phyloP scores from a whole-genome alignment of 495 filamentous ascomycete species.

The Talaromyces borbonicus region DNA sequence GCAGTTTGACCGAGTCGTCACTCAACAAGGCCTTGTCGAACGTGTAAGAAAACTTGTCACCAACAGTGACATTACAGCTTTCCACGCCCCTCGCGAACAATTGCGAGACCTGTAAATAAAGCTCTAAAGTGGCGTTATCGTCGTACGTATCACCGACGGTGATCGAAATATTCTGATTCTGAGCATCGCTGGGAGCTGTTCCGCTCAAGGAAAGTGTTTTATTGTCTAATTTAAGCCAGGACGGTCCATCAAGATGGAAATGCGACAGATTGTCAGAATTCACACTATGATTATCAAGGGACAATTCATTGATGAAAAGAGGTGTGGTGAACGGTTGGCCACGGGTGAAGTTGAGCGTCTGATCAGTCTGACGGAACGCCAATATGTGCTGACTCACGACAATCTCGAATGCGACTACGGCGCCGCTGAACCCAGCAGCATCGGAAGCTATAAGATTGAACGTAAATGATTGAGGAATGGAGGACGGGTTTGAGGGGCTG shows the following conservation, averaged over 20 bases:
- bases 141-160: conserved; percentile 53
- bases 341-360: conserved; percentile 49
- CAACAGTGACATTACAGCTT: conserved; percentile 46
- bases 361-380: conserved; percentile 44
- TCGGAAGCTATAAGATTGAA: conserved; percentile 74
- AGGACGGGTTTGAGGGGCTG: conserved; percentile 54
- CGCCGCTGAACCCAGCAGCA: conserved; percentile 63
- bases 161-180: conserved; percentile 56
- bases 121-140: conserved; percentile 52
- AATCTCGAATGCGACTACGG: conserved; percentile 56
- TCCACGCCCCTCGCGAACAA: conserved; percentile 36
- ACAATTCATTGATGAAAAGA: conserved; percentile 42
- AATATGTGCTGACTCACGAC: conserved; percentile 60
- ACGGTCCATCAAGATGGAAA: conserved; percentile 44
- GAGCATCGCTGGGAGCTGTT: conserved; percentile 44
- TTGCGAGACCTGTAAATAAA: conserved; percentile 45
- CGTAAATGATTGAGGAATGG: conserved; percentile 61
- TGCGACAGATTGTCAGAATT: conserved; percentile 34
- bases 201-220: conserved; percentile 54
- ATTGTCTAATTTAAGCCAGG: conserved; percentile 63
- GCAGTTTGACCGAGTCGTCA: conserved; percentile 42
- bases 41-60: conserved; percentile 53
- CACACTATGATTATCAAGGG: conserved; percentile 50
- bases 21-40: conserved; percentile 47
- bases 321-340: conserved; percentile 47